These are phyloP conservation scores for Babesia bovis DNA, from an alignment of 169 alveolate genomes.

Conservation along the genomic window DNA sequence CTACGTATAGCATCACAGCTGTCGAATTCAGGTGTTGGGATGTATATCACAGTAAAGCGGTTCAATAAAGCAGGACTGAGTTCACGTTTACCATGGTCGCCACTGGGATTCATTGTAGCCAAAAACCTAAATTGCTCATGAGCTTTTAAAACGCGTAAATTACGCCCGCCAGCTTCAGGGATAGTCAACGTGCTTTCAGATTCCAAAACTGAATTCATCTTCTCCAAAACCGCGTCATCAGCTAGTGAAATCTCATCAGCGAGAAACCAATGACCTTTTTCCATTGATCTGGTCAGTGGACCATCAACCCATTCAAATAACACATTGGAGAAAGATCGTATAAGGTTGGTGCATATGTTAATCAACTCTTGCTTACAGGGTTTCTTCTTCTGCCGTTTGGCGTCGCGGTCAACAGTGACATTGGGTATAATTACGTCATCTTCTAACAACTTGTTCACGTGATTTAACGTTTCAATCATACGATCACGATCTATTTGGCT, in stretches of 20 bases:
- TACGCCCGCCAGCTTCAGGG: constrained; percentile 79
- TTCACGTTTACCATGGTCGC: constrained; percentile 99
- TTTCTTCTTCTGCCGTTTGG: constrained; percentile 35
- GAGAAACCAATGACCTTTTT: constrained; percentile 90
- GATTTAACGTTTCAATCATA: background rate
- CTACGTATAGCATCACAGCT: constrained; percentile 10
- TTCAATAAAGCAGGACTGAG: constrained; percentile 97
- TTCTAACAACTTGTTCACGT: background rate
- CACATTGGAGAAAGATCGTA: constrained; percentile 9
- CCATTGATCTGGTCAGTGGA: constrained; percentile 95
- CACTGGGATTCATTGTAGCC: constrained; percentile 99
- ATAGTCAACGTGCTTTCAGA: constrained; percentile 76
- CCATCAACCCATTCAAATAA: constrained; percentile 99
- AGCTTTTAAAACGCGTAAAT: constrained; percentile 82
- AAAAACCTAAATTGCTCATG: constrained; percentile 90
- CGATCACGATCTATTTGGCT: background rate
- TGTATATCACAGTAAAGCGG: constrained; percentile 97
- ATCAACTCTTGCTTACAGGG: background rate
- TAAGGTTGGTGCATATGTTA: background rate
- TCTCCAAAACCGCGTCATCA: constrained; percentile 97
- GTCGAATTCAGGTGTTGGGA: constrained; percentile 68
- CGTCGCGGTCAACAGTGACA: background rate
- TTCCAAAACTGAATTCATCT: constrained; percentile 97
- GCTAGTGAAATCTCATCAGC: constrained; percentile 99
- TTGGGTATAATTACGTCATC: background rate